Evolutionary conservation across 176 grass and related monocot species (phyloP), one percentile per base, ranked within the genome.

Genomic region (Hordeum marinum): DNA sequence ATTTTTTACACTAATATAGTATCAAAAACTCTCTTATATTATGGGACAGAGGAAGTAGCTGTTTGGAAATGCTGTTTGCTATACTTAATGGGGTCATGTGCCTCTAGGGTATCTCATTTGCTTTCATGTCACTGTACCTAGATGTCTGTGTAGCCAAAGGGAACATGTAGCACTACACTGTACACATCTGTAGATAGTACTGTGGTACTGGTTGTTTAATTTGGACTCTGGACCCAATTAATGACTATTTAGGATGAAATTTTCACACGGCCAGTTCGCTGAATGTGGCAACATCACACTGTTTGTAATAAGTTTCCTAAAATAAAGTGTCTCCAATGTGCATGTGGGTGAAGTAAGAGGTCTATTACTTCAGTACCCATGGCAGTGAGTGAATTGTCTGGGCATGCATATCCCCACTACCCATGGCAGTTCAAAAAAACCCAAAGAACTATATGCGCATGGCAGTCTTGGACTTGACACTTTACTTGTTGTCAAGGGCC

Each of bases 91-190:
- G 29, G 78, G 78, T 35, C 83, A 78, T 37, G 61, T 72, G 35
- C 43, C 20, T 23, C 34, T 20, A 54, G 78, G 83, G 57, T 3
- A 58, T 77, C 79, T 63, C 25, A 42, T 86, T 86, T 83, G 57
- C 67, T 58, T 57, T 25, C 61, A 9, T 63, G 6, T 83, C 21
- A 59, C 52, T 60, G 46, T 29, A 75, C 26, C 43, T 37, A 74
- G 21, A 79, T 86, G 43, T 83, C 36, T 61, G 72, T 72, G 29
- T 57, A 72, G 72, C 79, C 79, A 72, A 42, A 72, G 43, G 63
- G 84, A 72, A 86, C 64, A 57, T 58, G 67, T 45, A 90, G 50
- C 27, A 50, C 27, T 14, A 52, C 26, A 64, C 71, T 82, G 79
- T 86, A 69, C 61, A 46, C 36, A 48, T 17, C 62, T 52, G 17